Evolutionary conservation across 495 filamentous ascomycete species (phyloP).

Genomic region (Tuber borchii): DNA sequence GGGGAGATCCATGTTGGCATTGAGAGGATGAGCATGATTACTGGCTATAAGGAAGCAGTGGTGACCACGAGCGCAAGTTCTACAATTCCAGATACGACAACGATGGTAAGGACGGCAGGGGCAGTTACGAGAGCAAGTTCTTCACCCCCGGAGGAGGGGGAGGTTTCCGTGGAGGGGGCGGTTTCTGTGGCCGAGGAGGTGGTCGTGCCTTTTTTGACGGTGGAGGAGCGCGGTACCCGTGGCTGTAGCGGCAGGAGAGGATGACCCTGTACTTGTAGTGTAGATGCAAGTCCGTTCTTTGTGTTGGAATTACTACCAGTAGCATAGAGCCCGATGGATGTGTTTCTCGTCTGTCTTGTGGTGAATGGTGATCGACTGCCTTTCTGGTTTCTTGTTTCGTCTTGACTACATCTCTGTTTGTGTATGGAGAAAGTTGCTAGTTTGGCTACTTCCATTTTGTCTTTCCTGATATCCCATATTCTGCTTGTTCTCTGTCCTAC

Average conservation of each 20-base stretch:
- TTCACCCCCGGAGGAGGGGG: too few species aligned
- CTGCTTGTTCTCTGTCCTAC: background rate
- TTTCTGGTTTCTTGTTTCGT: background rate
- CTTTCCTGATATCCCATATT: background rate
- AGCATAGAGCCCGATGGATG: background rate
- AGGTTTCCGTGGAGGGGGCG: too few species aligned
- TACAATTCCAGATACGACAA: background rate
- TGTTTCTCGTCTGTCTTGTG: too few species aligned
- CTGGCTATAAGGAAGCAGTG: background rate
- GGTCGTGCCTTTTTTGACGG: too few species aligned
- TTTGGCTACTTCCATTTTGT: background rate
- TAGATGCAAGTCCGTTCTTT: background rate
- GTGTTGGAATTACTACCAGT: background rate
- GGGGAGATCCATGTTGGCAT: too few species aligned
- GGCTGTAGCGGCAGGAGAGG: background rate
- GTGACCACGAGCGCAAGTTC: background rate
- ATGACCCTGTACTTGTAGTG: background rate
- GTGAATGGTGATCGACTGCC: background rate
- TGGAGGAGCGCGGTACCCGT: too few species aligned
- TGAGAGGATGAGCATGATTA: too few species aligned
- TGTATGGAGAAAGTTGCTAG: background rate
- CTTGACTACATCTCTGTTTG: background rate
- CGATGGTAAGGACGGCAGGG: background rate
- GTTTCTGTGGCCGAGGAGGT: too few species aligned
- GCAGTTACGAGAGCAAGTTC: too few species aligned